These are phyloP conservation scores for Solanum pimpinellifolium DNA, from an alignment of 257 asterid species.

Conservation along the genomic window DNA sequence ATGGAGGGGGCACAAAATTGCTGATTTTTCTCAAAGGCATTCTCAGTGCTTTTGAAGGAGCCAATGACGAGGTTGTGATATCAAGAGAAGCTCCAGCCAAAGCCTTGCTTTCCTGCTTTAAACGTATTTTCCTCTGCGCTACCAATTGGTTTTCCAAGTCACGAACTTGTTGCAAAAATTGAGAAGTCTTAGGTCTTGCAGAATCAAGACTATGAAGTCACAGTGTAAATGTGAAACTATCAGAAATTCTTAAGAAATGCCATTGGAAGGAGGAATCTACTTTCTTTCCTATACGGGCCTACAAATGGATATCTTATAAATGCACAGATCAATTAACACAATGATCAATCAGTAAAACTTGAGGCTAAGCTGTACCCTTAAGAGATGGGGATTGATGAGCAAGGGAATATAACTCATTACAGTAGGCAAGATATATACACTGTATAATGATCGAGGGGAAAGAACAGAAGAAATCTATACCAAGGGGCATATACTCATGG, in stretches of 20 bases:
- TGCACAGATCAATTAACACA: not conserved
- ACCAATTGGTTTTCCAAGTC: constrained; percentile 89
- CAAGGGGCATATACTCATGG: too few relatives aligned
- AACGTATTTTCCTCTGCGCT: constrained; percentile 67
- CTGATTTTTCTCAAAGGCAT: too few relatives aligned
- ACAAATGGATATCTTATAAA: not conserved
- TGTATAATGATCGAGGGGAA: too few relatives aligned
- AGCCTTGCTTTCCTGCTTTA: constrained; percentile 71
- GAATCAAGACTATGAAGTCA: not conserved
- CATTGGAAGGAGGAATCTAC: not conserved
- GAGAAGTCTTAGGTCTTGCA: not conserved
- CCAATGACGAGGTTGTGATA: too few relatives aligned
- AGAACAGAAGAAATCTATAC: too few relatives aligned
- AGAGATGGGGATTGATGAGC: too few relatives aligned
- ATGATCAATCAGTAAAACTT: not conserved
- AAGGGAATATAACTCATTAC: too few relatives aligned
- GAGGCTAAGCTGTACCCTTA: not conserved
- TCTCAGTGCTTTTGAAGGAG: too few relatives aligned
- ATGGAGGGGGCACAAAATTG: too few relatives aligned
- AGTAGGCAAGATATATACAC: too few relatives aligned
- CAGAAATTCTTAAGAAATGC: not conserved
- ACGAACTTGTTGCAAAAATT: constrained; percentile 39
- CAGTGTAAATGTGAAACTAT: not conserved
- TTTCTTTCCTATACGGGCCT: not conserved
- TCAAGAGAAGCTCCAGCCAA: constrained; percentile 33